These are phyloP conservation scores for Quercus aquifolioides DNA, from an alignment of 306 rosid species.

Conservation along the genomic window DNA sequence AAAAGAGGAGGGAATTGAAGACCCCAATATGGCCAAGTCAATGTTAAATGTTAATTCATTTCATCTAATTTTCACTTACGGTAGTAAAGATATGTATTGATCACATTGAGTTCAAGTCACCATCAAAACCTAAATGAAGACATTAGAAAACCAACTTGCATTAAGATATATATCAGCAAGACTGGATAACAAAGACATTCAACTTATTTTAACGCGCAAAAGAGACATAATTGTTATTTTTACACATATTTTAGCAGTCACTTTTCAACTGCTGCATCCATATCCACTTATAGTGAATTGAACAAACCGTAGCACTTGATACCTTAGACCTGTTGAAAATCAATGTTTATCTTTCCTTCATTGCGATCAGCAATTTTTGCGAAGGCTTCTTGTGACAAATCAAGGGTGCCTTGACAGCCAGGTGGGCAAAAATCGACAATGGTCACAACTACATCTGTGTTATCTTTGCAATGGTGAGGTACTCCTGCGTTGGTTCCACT, in stretches of 20 bases:
- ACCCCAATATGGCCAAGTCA: too few relatives aligned
- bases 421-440: not conserved
- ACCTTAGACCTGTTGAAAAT: not conserved
- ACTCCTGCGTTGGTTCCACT: not conserved
- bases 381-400: conserved; percentile 1
- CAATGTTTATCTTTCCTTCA: not conserved
- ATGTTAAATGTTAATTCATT: too few relatives aligned
- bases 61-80: too few relatives aligned
- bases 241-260: not conserved
- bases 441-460: not conserved
- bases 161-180: too few relatives aligned
- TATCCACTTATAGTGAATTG: not conserved
- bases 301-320: not conserved
- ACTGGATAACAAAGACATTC: too few relatives aligned
- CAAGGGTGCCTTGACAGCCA: not conserved
- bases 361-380: not conserved
- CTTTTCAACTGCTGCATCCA: not conserved
- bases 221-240: not conserved
- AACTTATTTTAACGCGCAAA: too few relatives aligned
- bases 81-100: too few relatives aligned
- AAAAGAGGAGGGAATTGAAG: too few relatives aligned
- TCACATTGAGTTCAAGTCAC: too few relatives aligned
- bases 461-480: not conserved
- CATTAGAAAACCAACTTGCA: too few relatives aligned
- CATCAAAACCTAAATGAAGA: too few relatives aligned